These are phyloP conservation scores for Tubosaeta brunneosetosa DNA, from an alignment of 768 basidiomycete species.

Conservation along the genomic window DNA sequence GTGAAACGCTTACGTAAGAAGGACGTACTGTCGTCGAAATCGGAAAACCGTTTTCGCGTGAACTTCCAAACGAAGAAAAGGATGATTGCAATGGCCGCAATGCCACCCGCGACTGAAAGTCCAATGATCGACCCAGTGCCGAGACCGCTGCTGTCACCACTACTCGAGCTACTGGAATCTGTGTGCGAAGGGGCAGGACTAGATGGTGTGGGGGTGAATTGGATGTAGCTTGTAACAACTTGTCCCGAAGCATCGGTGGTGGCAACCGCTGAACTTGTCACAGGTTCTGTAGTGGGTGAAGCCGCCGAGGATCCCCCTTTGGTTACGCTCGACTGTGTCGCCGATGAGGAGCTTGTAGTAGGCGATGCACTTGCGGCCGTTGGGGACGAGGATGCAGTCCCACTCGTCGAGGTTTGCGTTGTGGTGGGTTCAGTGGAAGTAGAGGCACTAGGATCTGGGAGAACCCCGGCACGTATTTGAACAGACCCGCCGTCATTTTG, in stretches of 20 bases:
- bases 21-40: constrained; percentile 75
- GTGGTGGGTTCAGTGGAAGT: background rate
- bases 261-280: constrained; percentile 3
- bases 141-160: constrained; percentile 33
- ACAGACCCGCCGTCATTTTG: constrained; percentile 11
- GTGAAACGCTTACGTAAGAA: constrained; percentile 12
- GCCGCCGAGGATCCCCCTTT: constrained; percentile 2
- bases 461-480: constrained; percentile 14
- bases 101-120: constrained; percentile 75
- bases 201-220: constrained; percentile 13
- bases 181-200: constrained; percentile 26
- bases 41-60: constrained; percentile 68
- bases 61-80: constrained; percentile 85
- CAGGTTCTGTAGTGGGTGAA: background rate
- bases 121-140: constrained; percentile 73
- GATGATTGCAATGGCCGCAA: constrained; percentile 65
- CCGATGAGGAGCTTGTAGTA: constrained; percentile 3
- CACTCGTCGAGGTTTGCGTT: background rate
- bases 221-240: constrained; percentile 21
- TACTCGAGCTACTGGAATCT: background rate
- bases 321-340: background rate
- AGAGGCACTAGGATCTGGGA: background rate
- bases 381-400: background rate
- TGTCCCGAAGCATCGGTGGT: constrained; percentile 28
- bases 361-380: constrained; percentile 7